Evolutionary conservation across 441 rosid species (phyloP).

Genomic region (Populus hybrid): DNA sequence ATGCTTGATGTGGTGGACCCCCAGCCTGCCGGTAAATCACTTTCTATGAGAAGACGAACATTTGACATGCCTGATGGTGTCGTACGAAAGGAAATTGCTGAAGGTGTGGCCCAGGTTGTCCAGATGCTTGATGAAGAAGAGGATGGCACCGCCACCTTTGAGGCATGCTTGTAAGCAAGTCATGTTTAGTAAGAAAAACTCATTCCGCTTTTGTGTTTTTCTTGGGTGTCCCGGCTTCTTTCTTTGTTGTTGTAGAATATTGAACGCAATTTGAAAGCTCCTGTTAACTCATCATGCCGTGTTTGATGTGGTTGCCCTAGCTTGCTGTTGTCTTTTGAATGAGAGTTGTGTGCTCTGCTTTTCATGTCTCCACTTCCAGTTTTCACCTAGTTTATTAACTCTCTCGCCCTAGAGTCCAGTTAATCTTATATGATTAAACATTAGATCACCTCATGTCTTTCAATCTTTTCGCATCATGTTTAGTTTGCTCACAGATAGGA

Average conservation of each 20-base stretch:
- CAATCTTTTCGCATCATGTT: neutral
- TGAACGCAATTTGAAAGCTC: neutral
- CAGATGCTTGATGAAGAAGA: slow-evolving; percentile 59
- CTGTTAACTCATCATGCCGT: neutral
- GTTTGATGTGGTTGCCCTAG: neutral
- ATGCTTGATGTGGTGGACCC: slow-evolving; percentile 92
- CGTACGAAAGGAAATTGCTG: slow-evolving; percentile 64
- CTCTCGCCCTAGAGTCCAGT: neutral
- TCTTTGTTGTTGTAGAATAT: neutral
- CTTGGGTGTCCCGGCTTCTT: neutral
- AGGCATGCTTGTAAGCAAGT: slow-evolving; percentile 22
- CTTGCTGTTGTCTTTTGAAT: neutral
- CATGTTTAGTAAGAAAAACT: neutral
- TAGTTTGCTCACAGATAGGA: neutral
- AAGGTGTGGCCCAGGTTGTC: slow-evolving; percentile 86
- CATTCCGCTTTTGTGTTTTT: neutral
- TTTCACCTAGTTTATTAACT: neutral
- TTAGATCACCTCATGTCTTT: neutral
- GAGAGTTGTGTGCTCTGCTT: neutral
- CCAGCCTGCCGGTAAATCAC: slow-evolving; percentile 60
- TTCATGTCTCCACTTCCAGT: neutral
- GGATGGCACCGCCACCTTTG: slow-evolving; percentile 19
- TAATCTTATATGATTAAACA: too few species aligned
- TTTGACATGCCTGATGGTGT: slow-evolving; percentile 79
- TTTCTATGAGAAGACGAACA: slow-evolving; percentile 74